Conservation (phyloP, 2,329 filamentous ascomycete genomes). For the Trichoderma guizhouense region DNA sequence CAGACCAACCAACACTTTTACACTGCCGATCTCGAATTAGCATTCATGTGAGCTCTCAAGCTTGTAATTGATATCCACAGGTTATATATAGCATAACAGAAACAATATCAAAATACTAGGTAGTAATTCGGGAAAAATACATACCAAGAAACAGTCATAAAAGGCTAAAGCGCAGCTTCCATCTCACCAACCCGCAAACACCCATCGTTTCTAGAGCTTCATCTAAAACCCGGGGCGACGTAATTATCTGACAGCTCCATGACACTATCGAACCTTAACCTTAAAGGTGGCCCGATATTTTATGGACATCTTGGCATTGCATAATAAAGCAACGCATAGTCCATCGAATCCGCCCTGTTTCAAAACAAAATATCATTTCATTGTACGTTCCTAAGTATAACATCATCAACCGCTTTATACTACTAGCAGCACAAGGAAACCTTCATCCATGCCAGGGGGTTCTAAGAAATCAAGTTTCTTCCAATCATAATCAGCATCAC, state of each 20-base stretch:
- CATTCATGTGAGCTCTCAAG: not conserved
- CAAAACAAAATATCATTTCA: not conserved
- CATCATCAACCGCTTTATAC: not conserved
- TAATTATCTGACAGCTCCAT: not conserved
- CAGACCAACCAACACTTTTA: not conserved
- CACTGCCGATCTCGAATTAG: not conserved
- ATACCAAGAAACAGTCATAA: not conserved
- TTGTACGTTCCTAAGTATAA: not conserved
- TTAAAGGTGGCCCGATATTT: not conserved
- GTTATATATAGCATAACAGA: not conserved
- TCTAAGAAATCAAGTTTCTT: not conserved
- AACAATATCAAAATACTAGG: not conserved
- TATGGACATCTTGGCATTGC: not conserved
- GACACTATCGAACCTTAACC: not conserved
- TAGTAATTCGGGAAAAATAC: not conserved
- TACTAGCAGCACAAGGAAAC: not conserved
- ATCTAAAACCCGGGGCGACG: not conserved
- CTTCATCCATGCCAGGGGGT: not conserved
- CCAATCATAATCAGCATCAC: not conserved
- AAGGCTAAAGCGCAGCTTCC: not conserved
- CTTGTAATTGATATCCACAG: too few relatives aligned
- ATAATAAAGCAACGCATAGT: not conserved
- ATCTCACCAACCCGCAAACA: not conserved
- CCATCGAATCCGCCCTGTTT: not conserved
- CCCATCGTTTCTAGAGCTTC: not conserved